Evolutionary conservation across 306 rosid genomes (phyloP).

Genomic region (Abrus precatorius): DNA sequence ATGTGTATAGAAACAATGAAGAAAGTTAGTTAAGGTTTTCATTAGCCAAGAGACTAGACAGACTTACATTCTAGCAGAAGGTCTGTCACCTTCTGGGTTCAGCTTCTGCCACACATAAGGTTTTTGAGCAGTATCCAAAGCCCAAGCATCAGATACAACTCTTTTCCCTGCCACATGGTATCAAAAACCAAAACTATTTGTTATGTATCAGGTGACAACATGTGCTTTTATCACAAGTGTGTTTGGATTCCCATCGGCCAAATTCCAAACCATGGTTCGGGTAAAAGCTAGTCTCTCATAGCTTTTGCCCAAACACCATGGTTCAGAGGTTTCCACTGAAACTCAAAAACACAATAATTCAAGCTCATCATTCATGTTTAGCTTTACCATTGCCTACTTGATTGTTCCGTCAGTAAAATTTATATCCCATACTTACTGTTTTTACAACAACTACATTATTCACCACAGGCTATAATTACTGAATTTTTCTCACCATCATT

Average conservation of each 20-base stretch:
- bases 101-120: conserved; percentile 95
- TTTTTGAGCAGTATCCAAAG: conserved; percentile 95
- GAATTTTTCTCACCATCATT: conserved; percentile 83
- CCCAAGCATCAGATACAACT: conserved; percentile 96
- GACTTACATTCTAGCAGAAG: conserved; percentile 98
- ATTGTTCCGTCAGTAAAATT: not conserved
- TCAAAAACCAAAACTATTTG: conserved; percentile 33
- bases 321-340: not conserved
- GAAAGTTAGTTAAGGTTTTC: conserved; percentile 27
- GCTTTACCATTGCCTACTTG: conserved; percentile 26
- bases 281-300: not conserved
- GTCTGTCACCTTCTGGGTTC: conserved; percentile 96
- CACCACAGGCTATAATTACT: not conserved
- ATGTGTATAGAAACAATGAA: conserved; percentile 7
- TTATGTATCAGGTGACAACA: conserved; percentile 42
- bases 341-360: not conserved
- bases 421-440: not conserved
- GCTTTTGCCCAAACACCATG: not conserved
- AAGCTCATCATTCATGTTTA: conserved; percentile 31
- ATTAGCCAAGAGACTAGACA: conserved; percentile 38
- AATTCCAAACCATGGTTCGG: not conserved
- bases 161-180: conserved; percentile 75
- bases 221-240: conserved; percentile 33
- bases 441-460: conserved; percentile 13
- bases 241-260: not conserved